phyloP scores from a whole-genome alignment of 2,329 filamentous ascomycete species.

The Niveomyces coronatus region DNA sequence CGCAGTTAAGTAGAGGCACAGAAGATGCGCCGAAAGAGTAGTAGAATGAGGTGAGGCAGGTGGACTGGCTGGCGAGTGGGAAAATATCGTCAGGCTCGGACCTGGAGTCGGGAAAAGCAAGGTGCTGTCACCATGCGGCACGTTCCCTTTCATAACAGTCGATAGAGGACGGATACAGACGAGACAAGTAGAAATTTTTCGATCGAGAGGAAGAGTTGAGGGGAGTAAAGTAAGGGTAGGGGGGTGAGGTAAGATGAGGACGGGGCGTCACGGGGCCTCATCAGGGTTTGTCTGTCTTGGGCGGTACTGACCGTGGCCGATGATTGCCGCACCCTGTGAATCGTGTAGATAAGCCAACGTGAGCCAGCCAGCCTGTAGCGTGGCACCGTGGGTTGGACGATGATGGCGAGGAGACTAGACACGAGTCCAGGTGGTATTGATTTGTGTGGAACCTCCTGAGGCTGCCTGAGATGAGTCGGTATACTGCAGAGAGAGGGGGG shows the following conservation, averaged over 20 bases:
- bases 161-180: too few relatives aligned
- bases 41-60: too few relatives aligned
- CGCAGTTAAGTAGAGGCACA: too few relatives aligned
- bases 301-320: constrained; percentile 1
- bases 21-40: too few relatives aligned
- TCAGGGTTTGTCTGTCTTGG: constrained; percentile 2
- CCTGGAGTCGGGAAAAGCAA: too few relatives aligned
- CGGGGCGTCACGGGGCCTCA: constrained; percentile 4
- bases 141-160: too few relatives aligned
- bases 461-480: too few relatives aligned
- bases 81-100: too few relatives aligned
- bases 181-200: neutral
- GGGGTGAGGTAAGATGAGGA: constrained; percentile 6
- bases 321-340: constrained; percentile 4
- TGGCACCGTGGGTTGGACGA: too few relatives aligned
- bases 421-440: constrained; percentile 4
- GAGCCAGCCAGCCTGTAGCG: constrained; percentile 1
- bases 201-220: neutral
- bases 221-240: neutral
- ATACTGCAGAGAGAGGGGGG: too few relatives aligned
- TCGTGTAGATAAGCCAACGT: neutral
- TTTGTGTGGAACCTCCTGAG: neutral
- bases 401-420: neutral
- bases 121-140: too few relatives aligned
- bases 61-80: too few relatives aligned